Evolutionary conservation across 2,329 filamentous ascomycete genomes (phyloP), one percentile per base, ranked within the genome.

Genomic region (Lasiodiplodia sp.): DNA sequence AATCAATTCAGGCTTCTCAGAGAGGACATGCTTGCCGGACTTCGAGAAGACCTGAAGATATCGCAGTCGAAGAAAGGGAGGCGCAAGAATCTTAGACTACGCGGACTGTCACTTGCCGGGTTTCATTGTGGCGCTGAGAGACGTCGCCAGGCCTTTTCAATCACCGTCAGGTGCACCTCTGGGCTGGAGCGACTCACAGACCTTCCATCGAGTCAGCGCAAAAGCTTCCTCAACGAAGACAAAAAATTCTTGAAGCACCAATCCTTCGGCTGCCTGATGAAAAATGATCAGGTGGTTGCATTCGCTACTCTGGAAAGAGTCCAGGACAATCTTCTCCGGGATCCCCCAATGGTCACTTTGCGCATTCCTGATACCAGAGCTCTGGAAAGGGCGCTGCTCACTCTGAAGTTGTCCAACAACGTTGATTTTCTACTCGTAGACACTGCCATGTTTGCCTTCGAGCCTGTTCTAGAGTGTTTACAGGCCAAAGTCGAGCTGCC

Each of bases 1-100:
- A 92, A 91, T 73, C 88, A 92, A 64, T 94, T 91, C 71, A 88
- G 91, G 0, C 83, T 93, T 0, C 80, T 92, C 0, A 82, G 91
- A 2, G 90, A 94, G 72, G 91, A 93, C 70, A 89, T 93, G 84
- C 78, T 93, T 0, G 86, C 83, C 0, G 90, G 91, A 70, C 80
- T 94, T 2, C 84, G 88, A 1, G 86, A 89, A 10, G 90, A 91
- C 58, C 75, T 90, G 0, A 83, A 87, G 34, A 78, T 83, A 4
- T 82, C 85, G 0, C 80, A 76, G 12, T 84, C 84, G 0, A 79
- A 78, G n/a, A 83, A 52, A 38, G 84, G 83, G 16, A 73, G 80
- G 23, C 78, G 82, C 47, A 75, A 69, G 68, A 72, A 79, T 1
- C 68, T 80, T 5, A 75, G 82, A 0, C 71, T 91, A 0, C 69